Percentiles rank a stretch among this genome's conserved stretches.
phyloP scores from a whole-genome alignment of 2,329 filamentous ascomycete species.

The Intubia oerlemansii region DNA sequence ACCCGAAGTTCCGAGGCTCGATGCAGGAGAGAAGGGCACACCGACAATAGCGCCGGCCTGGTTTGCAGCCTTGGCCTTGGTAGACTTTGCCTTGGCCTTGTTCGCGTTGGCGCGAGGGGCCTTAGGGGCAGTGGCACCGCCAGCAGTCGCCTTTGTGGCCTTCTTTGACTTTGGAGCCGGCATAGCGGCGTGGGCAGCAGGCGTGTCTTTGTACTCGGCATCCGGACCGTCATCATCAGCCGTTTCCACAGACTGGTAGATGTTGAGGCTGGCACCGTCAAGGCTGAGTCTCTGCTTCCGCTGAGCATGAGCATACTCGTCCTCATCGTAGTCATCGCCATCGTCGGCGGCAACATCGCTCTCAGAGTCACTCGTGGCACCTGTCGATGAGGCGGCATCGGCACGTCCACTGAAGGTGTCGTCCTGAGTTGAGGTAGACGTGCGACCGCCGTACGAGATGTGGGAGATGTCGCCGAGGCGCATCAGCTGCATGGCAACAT shows the following conservation, averaged over 20 bases:
- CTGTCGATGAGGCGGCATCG: constrained; percentile 65
- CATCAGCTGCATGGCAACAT: constrained; percentile 94
- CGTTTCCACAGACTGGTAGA: constrained; percentile 27
- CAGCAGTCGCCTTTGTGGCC: constrained; percentile 15
- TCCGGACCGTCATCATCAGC: constrained; percentile 35
- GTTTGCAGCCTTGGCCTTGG: constrained; percentile 19
- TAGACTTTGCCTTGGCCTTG: constrained; percentile 23
- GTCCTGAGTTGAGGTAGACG: constrained; percentile 80
- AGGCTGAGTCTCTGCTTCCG: constrained; percentile 32
- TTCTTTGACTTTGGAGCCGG: constrained; percentile 21
- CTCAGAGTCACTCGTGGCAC: constrained; percentile 61
- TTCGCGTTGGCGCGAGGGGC: constrained; percentile 1
- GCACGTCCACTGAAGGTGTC: constrained; percentile 84
- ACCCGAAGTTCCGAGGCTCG: too few relatives aligned
- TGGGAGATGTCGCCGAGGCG: constrained; percentile 86
- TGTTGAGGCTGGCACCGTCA: constrained; percentile 20
- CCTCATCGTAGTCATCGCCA: constrained; percentile 27
- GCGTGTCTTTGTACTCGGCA: constrained; percentile 25
- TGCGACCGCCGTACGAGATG: too few relatives aligned
- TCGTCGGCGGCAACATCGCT: constrained; percentile 53
- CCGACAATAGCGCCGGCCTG: too few relatives aligned
- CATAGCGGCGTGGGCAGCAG: constrained; percentile 9
- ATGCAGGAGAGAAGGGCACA: constrained; percentile 9
- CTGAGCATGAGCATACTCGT: constrained; percentile 33
- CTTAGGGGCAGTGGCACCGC: constrained; percentile 21